Conservation (phyloP, 1,284 basidiomycete species). For the Clitocybe nebularis region DNA sequence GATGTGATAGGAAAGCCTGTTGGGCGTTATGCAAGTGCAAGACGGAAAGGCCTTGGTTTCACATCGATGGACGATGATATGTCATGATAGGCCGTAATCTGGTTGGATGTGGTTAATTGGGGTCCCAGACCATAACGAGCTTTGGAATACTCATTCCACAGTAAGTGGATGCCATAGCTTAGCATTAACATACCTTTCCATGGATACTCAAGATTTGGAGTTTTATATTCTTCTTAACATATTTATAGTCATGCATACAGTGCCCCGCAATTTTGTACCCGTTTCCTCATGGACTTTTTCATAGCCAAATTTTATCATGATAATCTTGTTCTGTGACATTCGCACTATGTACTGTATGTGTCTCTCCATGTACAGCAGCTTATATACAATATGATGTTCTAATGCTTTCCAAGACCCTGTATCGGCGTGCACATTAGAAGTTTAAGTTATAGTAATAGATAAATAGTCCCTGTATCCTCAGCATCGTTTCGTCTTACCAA, state of each 20-base stretch:
- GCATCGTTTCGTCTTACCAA: conserved; percentile 50
- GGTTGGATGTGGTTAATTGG: conserved; percentile 8
- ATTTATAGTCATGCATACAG: conserved; percentile 12
- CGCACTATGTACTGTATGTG: conserved; percentile 14
- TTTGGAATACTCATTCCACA: no score
- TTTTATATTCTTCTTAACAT: conserved; percentile 5
- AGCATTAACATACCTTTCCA: conserved; percentile 9
- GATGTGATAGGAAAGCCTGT: conserved; percentile 52
- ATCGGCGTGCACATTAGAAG: not conserved
- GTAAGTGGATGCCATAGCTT: conserved; percentile 12
- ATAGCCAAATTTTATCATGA: conserved; percentile 8
- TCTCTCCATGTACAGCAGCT: conserved; percentile 17
- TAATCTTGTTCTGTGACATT: conserved; percentile 15
- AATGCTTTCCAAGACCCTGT: conserved; percentile 7
- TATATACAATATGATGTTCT: conserved; percentile 17
- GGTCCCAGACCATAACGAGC: no score
- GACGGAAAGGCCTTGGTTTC: conserved; percentile 43
- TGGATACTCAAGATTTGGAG: conserved; percentile 10
- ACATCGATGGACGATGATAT: conserved; percentile 41
- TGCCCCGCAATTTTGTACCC: conserved; percentile 10
- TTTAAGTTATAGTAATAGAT: conserved; percentile 1
- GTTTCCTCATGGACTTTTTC: conserved; percentile 14
- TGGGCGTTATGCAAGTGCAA: conserved; percentile 58
- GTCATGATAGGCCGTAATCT: conserved; percentile 20
- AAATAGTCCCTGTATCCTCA: not conserved